Base-by-base conservation (phyloP, 768 basidiomycete species). In the Trametes gibbosa region DNA sequence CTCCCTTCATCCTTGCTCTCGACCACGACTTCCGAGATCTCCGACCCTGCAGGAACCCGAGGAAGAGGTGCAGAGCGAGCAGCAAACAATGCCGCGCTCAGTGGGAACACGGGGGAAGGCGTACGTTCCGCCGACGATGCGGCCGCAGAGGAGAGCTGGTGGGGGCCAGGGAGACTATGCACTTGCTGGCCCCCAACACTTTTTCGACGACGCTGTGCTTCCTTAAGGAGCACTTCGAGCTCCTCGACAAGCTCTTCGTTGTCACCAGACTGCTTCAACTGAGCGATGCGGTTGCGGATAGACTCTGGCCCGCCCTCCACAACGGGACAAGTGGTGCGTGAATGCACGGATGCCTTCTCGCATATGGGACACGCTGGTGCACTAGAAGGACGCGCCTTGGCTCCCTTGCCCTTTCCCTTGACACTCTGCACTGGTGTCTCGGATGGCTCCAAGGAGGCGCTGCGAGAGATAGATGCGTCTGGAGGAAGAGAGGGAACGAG, bases 241-340 rank as follows among this genome's bases (percentile, higher is more conserved):
- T 81, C 78, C 27, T 69, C 69, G 39, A 85, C 77, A 19, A 80
- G 59, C 12, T 64, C 27, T 51, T 66, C 39, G 65, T 70, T 65
- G 24, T 4, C 17, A 5, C 63, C 57, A 14, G 45, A 51, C 34
- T 71, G 61, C 64, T 74, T 69, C 19, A 85, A 68, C 60, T 81
- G 77, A 8, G 65, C 69, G 42, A 86, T 68, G 53, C 83, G 81
- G 50, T 70, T 70, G 60, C 71, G 73, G 63, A 86, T 75, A 8
- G 76, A 68, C 8, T 71, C 69, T 0, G 77, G 66, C 10, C 82
- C 80, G 37, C 74, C 74, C 24, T 72, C 58, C 24, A 86, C 73
- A 23, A 77, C 67, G 5, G 81, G 81, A 66, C 85, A 87, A 43
- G 68, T 68, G 50, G 74, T 74, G n/a, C 77, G 79, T 52, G 75